Conservation (phyloP, 495 filamentous ascomycete species). For the Podospora sp. region DNA sequence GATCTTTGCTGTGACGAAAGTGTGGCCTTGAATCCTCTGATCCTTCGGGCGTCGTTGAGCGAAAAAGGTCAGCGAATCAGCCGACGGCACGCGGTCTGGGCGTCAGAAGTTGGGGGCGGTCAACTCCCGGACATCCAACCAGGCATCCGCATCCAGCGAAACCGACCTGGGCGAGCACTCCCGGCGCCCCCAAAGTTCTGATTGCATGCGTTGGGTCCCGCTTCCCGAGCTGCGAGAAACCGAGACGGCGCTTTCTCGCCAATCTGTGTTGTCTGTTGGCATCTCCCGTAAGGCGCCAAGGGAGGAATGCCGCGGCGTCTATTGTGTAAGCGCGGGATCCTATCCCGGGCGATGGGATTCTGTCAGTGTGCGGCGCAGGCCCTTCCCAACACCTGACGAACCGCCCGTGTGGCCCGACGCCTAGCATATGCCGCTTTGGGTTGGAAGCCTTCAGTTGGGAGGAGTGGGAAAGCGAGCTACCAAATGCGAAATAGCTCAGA, state of each 20-base stretch:
- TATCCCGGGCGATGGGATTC: neutral
- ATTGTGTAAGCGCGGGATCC: neutral
- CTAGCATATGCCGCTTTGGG: neutral
- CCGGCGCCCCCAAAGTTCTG: neutral
- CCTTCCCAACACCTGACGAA: neutral
- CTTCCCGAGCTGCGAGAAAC: neutral
- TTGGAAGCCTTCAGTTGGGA: neutral
- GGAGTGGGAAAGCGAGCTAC: neutral
- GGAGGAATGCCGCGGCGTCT: neutral
- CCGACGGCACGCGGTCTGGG: neutral
- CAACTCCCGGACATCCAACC: neutral
- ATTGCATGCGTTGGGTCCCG: conserved; percentile 5
- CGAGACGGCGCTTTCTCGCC: neutral
- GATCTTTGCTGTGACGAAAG: neutral
- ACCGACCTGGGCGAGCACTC: no score
- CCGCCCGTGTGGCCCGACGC: neutral
- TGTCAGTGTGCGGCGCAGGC: neutral
- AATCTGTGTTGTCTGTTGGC: neutral
- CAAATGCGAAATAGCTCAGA: neutral
- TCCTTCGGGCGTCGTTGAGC: neutral
- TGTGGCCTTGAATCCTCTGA: neutral
- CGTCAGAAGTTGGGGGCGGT: neutral
- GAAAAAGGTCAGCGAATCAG: neutral
- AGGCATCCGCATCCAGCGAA: neutral
- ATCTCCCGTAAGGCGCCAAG: neutral